Evolutionary conservation across 225 moss, liverwort and hornwort species (phyloP).

Genomic region (Marchantia polymorpha): DNA sequence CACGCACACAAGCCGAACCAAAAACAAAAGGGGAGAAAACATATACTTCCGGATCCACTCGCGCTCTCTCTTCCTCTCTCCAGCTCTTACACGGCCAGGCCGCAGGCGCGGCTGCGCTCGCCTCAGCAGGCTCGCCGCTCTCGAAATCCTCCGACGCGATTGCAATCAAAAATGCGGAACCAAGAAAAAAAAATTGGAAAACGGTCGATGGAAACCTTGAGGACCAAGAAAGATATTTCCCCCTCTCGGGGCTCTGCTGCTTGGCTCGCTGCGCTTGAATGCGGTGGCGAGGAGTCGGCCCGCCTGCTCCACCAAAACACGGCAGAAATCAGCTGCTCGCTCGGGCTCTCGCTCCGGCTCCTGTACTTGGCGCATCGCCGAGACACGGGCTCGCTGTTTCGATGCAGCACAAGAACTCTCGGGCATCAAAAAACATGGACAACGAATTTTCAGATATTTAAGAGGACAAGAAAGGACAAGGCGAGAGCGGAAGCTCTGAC

Average conservation of each 20-base stretch:
- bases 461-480: constrained; percentile 47
- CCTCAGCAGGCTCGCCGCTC: not conserved
- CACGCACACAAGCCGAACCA: not conserved
- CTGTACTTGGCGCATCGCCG: not conserved
- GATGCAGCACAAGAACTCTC: not conserved
- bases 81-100: not conserved
- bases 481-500: not conserved
- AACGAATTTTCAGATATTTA: constrained; percentile 21
- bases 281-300: not conserved
- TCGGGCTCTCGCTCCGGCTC: not conserved
- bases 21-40: not conserved
- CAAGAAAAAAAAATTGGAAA: not conserved
- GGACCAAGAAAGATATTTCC: constrained; percentile 11
- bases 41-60: not conserved
- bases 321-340: not conserved
- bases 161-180: not conserved
- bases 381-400: not conserved
- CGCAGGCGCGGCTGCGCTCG: not conserved
- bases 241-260: not conserved
- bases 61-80: not conserved
- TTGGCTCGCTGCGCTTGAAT: not conserved
- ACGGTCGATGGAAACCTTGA: not conserved
- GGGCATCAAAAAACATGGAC: not conserved
- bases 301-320: constrained; percentile 10
- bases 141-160: not conserved